Base-by-base conservation (phyloP, 164 flowering plant species). In the Vitis rupestris region DNA sequence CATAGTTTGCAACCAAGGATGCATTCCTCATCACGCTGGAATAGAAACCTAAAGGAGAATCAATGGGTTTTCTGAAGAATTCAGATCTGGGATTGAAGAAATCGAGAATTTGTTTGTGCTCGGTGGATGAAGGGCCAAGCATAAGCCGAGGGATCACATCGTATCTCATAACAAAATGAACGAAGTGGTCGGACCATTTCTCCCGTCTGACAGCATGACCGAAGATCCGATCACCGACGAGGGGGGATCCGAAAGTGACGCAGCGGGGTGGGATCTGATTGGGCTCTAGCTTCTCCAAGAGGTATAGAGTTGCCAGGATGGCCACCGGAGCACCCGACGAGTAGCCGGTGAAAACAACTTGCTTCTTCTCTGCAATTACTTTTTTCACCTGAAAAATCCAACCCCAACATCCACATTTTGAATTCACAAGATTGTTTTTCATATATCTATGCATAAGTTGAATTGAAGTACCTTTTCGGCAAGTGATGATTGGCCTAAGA, bases 221-320 rank as follows among this genome's bases (percentile, higher is more conserved):
- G 13, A 65, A 52, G 11, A 27, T 51, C 4, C 23, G 30, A n/a
- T 65, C 57, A 65, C 55, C 58, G 13, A 50, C 10, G 11, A 65
- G 50, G 1, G 68, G 68, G 37, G 68, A 65, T 17, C 68, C 68
- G 57, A 65, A 65, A 1, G 68, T 50, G n/a, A 65, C 19, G 50
- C 68, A 65, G 50, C 11, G 31, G 16, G 44, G 44, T 9, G 29
- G 17, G 16, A 0, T 65, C 14, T 51, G 37, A 17, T 10, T 17
- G 7, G 16, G 56, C 17, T 65, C 27, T 65, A 47, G 9, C 19
- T 63, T 19, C 9, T 65, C 68, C 17, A 65, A 15, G 14, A 65
- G 0, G 56, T 56, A 65, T 1, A 65, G 55, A 7, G 68, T 65
- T 5, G 57, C 31, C 15, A 48, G 27, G 12, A 16, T 65, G 8